Evolutionary conservation across 2,329 filamentous ascomycete species (phyloP), one percentile per base, ranked within the genome.

Genomic region (Rutstroemia sp.): DNA sequence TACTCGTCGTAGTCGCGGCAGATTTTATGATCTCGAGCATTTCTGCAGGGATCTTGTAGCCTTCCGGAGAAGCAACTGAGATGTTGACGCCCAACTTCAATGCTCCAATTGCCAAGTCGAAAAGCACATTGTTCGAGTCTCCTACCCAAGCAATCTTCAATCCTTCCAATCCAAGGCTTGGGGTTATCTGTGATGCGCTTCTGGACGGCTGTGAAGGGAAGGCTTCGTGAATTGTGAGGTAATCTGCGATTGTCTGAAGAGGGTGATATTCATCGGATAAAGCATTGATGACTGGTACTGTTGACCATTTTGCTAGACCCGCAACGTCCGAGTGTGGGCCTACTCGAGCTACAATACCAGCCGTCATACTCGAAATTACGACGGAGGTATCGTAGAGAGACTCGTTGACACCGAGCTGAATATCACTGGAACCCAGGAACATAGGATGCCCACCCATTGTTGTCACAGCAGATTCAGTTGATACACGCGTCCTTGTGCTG

Each of bases 51-150:
- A 97, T 95, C 51, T 83, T 82, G 69, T 95, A 97, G 48, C 88
- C 90, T 59, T 79, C 75, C 19, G 94, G 94, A 0, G 92, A 92
- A 12, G 94, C 94, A 39, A 97, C 90, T 2, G 89, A 77, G 60
- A 99, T 80, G 65, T 95, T 80, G 25, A 96, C 83, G 47, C 94
- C 94, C 65, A 92, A 81, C 75, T 96, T 97, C 65, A 88, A 76
- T 57, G 88, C 91, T 42, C 82, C 92, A 63, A 94, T 92, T 49
- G 92, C 91, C 54, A 97, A 79, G 69, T 99, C 92, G 68, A 92
- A 96, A 23, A 97, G 82, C 27, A 99, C 92, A 65, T 99, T 99
- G 76, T 97, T 99, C 10, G 91, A 90, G 70, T 99, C 92, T 53
- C 92, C 92, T 47, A 99, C 79, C 94, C 94, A 99, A 16, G 94